A percentile compares a stretch with the other conserved stretches of the same genome.
These are phyloP conservation scores for Blastosporella zonata DNA, from an alignment of 1,284 basidiomycete genomes.

Conservation along the genomic window DNA sequence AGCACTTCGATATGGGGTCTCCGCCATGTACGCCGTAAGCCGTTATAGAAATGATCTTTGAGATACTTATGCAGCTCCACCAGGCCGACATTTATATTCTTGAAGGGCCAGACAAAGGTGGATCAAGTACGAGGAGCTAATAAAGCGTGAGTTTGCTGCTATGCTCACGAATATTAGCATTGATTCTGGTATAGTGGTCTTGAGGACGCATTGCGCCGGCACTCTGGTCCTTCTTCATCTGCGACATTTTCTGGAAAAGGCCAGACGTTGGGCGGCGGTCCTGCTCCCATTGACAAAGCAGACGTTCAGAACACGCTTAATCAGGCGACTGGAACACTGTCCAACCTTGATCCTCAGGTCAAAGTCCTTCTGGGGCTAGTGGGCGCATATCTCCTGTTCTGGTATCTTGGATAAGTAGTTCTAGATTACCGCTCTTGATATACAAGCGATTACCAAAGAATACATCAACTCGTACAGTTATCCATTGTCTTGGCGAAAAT, in stretches of 20 bases:
- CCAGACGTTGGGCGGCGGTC: conserved; percentile 59
- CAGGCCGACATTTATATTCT: conserved; percentile 79
- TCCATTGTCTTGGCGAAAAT: too few species aligned
- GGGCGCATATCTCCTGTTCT: conserved; percentile 64
- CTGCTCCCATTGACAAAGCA: conserved; percentile 32
- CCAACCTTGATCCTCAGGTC: conserved; percentile 60
- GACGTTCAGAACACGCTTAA: conserved; percentile 32
- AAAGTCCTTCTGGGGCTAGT: conserved; percentile 60
- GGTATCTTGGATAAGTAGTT: conserved; percentile 40
- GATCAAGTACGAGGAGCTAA: conserved; percentile 70
- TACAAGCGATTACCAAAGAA: neutral
- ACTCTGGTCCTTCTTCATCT: conserved; percentile 38
- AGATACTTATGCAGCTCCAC: neutral
- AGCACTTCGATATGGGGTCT: conserved; percentile 54
- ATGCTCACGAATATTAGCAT: neutral
- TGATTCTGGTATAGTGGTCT: conserved; percentile 45
- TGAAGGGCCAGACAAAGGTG: conserved; percentile 65
- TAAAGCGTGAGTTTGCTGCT: conserved; percentile 41
- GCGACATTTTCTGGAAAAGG: conserved; percentile 66
- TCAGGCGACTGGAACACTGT: conserved; percentile 33
- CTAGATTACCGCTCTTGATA: neutral
- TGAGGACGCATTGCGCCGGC: conserved; percentile 52
- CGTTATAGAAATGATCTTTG: neutral
- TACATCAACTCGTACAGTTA: too few species aligned
- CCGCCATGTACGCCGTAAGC: conserved; percentile 54